Evolutionary conservation across 257 asterid species (phyloP).

Genomic region (Primulina tabacum): DNA sequence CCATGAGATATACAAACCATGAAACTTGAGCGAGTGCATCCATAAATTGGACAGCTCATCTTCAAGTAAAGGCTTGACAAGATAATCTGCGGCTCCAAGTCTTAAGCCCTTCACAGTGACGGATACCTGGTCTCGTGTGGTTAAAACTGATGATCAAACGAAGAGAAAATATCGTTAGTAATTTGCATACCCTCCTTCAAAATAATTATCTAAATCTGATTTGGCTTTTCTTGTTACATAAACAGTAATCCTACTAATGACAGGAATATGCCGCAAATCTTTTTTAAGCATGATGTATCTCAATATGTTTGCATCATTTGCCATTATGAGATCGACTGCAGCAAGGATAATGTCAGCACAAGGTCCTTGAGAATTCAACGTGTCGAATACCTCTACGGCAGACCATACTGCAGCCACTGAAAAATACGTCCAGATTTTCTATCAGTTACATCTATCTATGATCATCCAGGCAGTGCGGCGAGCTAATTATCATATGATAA

Average conservation of each 20-base stretch:
- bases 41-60: conserved; percentile 39
- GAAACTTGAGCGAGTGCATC: conserved; percentile 30
- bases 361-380: conserved; percentile 47
- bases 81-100: conserved; percentile 71
- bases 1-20: neutral
- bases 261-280: conserved; percentile 46
- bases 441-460: neutral
- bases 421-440: neutral
- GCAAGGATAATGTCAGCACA: conserved; percentile 53
- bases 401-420: conserved; percentile 59
- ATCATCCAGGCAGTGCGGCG: neutral
- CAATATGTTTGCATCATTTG: conserved; percentile 45
- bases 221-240: neutral
- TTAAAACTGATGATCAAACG: conserved; percentile 37
- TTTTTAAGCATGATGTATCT: conserved; percentile 46
- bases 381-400: conserved; percentile 37
- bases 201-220: neutral
- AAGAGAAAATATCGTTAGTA: neutral
- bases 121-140: conserved; percentile 48
- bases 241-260: conserved; percentile 50
- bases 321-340: conserved; percentile 52
- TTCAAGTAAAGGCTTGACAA: conserved; percentile 56
- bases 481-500: neutral
- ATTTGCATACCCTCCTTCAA: too few species aligned
- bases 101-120: conserved; percentile 48